These are phyloP conservation scores for Spergularia bocconei DNA, from an alignment of 148 eudicot genomes.

Conservation along the genomic window DNA sequence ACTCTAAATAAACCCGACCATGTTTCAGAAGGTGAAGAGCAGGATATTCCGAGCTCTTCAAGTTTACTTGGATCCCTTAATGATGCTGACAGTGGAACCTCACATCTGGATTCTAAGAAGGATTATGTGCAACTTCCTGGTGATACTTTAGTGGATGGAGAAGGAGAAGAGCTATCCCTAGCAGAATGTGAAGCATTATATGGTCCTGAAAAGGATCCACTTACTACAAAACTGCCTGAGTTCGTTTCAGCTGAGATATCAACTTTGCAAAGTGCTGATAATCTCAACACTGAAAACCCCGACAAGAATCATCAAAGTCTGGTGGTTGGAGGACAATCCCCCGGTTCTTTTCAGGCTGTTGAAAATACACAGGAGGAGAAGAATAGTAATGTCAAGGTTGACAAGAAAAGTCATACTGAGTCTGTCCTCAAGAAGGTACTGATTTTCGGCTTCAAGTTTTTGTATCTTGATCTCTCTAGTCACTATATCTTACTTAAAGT, in stretches of 20 bases:
- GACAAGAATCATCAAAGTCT: conserved; percentile 16
- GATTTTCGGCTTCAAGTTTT: neutral
- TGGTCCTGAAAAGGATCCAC: conserved; percentile 85
- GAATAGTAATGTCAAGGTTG: conserved; percentile 27
- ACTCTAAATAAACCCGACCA: conserved; percentile 27
- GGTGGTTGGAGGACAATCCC: conserved; percentile 27
- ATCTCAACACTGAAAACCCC: conserved; percentile 21
- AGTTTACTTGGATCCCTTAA: conserved; percentile 20
- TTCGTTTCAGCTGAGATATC: conserved; percentile 22
- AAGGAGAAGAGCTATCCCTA: conserved; percentile 53
- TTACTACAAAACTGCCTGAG: conserved; percentile 35
- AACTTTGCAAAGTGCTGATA: conserved; percentile 22
- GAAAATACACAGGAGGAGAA: conserved; percentile 32
- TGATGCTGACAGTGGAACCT: conserved; percentile 25
- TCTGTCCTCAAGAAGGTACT: conserved; percentile 63
- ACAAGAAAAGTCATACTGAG: conserved; percentile 35
- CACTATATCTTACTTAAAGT: neutral
- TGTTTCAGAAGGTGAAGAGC: conserved; percentile 22
- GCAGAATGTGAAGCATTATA: conserved; percentile 83
- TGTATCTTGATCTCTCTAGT: neutral
- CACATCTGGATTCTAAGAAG: conserved; percentile 19
- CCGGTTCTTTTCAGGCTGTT: conserved; percentile 29
- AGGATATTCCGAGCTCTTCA: conserved; percentile 24
- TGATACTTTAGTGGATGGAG: conserved; percentile 36
- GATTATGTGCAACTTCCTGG: conserved; percentile 27